Percentiles rank a stretch among this genome's conserved stretches.
phyloP scores from a whole-genome alignment of 129 eudicot species.

The Lonicera japonica region DNA sequence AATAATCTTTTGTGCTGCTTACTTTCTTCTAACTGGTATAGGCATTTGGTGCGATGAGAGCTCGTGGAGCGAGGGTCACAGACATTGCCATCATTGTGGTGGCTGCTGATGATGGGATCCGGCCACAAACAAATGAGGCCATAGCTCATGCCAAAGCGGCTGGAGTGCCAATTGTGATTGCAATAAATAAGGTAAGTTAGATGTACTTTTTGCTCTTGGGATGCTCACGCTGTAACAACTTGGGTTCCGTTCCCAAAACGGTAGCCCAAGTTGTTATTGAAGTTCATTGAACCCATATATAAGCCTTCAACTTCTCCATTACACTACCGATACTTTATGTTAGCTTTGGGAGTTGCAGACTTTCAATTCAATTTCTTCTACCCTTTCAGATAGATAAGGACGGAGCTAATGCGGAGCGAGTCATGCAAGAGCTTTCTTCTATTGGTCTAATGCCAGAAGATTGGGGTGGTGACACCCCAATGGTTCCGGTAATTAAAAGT shows the following conservation, averaged over 20 bases:
- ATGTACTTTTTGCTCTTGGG: constrained; percentile 4
- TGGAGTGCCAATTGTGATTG: constrained; percentile 86
- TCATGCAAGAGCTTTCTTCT: constrained; percentile 88
- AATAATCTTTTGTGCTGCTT: constrained; percentile 9
- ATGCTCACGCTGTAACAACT: no score
- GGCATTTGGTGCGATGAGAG: constrained; percentile 99
- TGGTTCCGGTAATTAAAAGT: constrained; percentile 69
- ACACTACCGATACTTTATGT: neutral
- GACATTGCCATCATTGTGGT: constrained; percentile 97
- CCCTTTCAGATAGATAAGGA: constrained; percentile 78
- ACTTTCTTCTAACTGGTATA: constrained; percentile 23
- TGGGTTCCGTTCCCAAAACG: no score
- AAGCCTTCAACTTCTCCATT: no score
- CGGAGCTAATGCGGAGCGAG: constrained; percentile 87
- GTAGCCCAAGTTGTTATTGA: no score
- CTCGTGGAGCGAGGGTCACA: constrained; percentile 98
- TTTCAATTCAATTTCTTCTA: constrained; percentile 8
- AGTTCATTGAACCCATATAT: neutral
- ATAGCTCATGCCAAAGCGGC: constrained; percentile 98
- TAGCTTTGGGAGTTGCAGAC: constrained; percentile 2
- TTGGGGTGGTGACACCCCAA: constrained; percentile 96
- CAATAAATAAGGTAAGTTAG: constrained; percentile 67
- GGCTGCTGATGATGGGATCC: constrained; percentile 98
- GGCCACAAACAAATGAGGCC: constrained; percentile 93
- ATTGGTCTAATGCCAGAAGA: constrained; percentile 91